A percentile compares a stretch with the other conserved stretches of the same genome.
Conservation (phyloP, 345 rosid genomes). For the Passiflora organensis region DNA sequence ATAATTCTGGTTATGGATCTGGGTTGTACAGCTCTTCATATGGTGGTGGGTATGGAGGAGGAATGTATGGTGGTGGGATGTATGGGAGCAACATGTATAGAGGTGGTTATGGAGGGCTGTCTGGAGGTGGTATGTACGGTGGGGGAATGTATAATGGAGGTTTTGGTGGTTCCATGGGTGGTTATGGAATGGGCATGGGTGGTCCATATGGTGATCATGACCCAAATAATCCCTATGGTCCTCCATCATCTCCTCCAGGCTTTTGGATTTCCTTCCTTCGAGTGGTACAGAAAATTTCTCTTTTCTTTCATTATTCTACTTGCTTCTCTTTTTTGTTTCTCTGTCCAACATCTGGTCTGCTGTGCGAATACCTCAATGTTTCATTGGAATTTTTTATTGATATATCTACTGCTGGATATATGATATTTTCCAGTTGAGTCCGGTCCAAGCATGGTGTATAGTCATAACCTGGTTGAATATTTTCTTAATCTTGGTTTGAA, state of each 20-base stretch:
- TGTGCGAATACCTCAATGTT: no score
- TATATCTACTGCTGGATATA: no score
- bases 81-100: constrained; percentile 70
- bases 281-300: constrained; percentile 48
- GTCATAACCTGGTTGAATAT: no score
- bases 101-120: constrained; percentile 85
- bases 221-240: constrained; percentile 78
- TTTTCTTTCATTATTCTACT: no score
- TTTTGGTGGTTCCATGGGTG: constrained; percentile 80
- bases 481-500: no score
- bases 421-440: no score
- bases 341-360: background rate
- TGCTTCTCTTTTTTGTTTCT: background rate
- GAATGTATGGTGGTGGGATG: constrained; percentile 54
- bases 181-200: constrained; percentile 74
- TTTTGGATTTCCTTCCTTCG: constrained; percentile 95
- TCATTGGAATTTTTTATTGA: no score
- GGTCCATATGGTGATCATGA: constrained; percentile 84
- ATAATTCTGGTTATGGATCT: constrained; percentile 69
- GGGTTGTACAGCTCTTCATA: constrained; percentile 47
- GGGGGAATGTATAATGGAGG: constrained; percentile 51
- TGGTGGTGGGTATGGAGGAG: constrained; percentile 47
- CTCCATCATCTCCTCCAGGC: constrained; percentile 92
- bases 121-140: constrained; percentile 56
- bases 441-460: no score